Conservation (phyloP, 2,329 filamentous ascomycete species). For the Claviceps arundinis region DNA sequence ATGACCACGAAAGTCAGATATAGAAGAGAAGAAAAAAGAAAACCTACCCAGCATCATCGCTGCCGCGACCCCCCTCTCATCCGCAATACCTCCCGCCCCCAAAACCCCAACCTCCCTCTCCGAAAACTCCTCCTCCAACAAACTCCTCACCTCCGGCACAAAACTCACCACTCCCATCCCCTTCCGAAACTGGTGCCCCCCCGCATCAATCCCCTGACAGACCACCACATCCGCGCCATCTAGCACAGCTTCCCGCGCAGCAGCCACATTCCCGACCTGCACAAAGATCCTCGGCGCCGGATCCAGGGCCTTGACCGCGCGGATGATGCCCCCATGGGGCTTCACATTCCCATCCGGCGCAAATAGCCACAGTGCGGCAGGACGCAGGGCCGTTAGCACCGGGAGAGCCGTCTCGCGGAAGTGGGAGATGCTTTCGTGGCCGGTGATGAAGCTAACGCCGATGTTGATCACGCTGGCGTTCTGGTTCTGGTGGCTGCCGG, state of each 20-base stretch:
- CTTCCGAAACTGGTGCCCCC: constrained; percentile 45
- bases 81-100: constrained; percentile 47
- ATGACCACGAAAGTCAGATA: too few relatives aligned
- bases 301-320: constrained; percentile 17
- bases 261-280: constrained; percentile 46
- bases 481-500: background rate
- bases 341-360: constrained; percentile 36
- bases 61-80: constrained; percentile 41
- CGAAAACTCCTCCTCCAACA: constrained; percentile 25
- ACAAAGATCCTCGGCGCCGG: constrained; percentile 38
- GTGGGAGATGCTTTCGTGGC: constrained; percentile 25
- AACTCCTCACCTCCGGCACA: constrained; percentile 41
- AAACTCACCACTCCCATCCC: constrained; percentile 42
- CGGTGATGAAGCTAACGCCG: constrained; percentile 44
- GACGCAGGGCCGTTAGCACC: constrained; percentile 36
- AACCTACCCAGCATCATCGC: constrained; percentile 38
- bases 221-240: constrained; percentile 45
- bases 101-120: constrained; percentile 27
- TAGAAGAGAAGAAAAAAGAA: background rate
- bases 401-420: constrained; percentile 33
- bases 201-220: constrained; percentile 50
- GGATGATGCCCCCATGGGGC: constrained; percentile 24
- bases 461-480: constrained; percentile 35
- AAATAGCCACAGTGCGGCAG: constrained; percentile 54
- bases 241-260: constrained; percentile 35